Percentiles rank a stretch among this genome's conserved stretches.
Conservation (phyloP, 306 rosid species). For the Amphicarpaea edgeworthii region DNA sequence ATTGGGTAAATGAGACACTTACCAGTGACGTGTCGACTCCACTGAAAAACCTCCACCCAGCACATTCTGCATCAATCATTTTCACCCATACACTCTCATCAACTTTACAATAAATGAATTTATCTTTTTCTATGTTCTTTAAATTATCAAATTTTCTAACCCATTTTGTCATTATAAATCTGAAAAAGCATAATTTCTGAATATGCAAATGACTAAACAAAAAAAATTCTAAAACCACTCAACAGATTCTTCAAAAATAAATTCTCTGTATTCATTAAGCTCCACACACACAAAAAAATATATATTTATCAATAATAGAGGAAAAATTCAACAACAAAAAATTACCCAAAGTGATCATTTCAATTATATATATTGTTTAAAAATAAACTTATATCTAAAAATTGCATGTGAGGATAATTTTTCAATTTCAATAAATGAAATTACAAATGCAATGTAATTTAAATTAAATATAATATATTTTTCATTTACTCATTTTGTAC, state of each 20-base stretch:
- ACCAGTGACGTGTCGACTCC: constrained; percentile 74
- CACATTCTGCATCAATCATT: constrained; percentile 67
- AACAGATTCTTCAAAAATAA: neutral
- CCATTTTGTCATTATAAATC: neutral
- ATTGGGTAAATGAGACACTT: constrained; percentile 51
- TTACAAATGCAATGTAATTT: neutral
- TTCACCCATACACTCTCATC: neutral
- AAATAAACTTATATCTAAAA: neutral
- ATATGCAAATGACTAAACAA: neutral
- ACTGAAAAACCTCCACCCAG: constrained; percentile 74
- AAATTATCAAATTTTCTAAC: neutral
- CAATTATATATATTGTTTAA: neutral
- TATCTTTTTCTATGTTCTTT: neutral
- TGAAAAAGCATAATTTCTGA: neutral
- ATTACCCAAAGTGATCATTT: neutral
- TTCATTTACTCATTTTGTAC: neutral
- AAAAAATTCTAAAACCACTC: neutral
- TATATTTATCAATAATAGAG: neutral
- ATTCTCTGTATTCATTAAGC: neutral
- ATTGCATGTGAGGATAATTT: neutral
- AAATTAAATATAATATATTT: neutral
- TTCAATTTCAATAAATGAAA: neutral
- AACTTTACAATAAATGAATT: constrained; percentile 1
- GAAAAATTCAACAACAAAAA: neutral
- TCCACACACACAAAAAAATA: neutral